These are phyloP conservation scores for Daucus carota DNA, from an alignment of 129 eudicot genomes.

Conservation along the genomic window DNA sequence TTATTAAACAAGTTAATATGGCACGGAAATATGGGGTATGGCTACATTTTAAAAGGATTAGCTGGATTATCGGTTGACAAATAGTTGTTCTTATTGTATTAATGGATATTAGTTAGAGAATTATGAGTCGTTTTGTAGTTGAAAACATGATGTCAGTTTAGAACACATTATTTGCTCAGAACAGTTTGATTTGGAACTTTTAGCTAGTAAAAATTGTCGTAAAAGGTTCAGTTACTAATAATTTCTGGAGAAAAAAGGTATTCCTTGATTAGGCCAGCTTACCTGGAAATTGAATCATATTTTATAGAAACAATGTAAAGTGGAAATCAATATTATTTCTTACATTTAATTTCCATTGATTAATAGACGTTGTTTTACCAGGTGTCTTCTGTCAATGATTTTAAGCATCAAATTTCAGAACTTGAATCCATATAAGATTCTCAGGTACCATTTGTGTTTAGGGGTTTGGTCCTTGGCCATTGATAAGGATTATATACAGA, in stretches of 20 bases:
- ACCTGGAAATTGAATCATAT: background rate
- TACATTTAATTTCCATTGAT: background rate
- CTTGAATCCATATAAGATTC: slow-evolving; percentile 75
- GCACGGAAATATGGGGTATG: background rate
- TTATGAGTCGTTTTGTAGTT: background rate
- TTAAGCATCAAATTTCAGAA: slow-evolving; percentile 39
- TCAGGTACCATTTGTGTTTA: slow-evolving; percentile 42
- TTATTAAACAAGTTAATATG: background rate
- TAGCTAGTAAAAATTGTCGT: background rate
- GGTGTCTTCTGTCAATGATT: slow-evolving; percentile 44
- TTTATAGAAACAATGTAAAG: background rate
- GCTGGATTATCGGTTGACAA: background rate
- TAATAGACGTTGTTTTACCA: slow-evolving; percentile 14
- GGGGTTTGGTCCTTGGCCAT: no score
- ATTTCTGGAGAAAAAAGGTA: background rate
- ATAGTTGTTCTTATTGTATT: background rate
- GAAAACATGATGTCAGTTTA: background rate
- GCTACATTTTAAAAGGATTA: background rate
- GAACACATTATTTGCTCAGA: background rate
- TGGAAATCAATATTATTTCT: background rate
- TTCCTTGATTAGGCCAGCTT: background rate
- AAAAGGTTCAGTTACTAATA: background rate
- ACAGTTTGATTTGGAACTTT: background rate
- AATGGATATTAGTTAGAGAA: background rate
- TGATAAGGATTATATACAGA: no score